phyloP scores from a whole-genome alignment of 177 flowering plant species.

The Vitis hybrid region DNA sequence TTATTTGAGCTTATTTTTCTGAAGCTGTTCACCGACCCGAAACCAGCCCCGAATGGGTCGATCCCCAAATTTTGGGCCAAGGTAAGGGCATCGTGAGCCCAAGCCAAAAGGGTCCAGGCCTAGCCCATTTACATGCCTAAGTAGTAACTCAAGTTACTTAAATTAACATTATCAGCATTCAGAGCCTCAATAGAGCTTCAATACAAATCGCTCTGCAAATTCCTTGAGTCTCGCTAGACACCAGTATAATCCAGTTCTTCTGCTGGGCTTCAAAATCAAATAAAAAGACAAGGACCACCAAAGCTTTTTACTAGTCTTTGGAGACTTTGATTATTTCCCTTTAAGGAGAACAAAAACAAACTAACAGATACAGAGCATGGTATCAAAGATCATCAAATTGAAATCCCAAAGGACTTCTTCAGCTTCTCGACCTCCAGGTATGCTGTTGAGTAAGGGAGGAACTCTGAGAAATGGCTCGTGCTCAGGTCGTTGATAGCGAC shows the following conservation, averaged over 20 bases:
- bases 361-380: conserved; percentile 9
- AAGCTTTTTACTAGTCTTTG: conserved; percentile 9
- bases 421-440: conserved; percentile 97
- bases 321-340: conserved; percentile 31
- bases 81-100: no score
- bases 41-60: no score
- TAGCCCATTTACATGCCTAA: no score
- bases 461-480: conserved; percentile 74
- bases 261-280: conserved; percentile 12
- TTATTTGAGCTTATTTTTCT: no score
- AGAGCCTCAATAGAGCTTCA: not conserved
- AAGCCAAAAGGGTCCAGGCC: not conserved
- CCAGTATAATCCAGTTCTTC: not conserved
- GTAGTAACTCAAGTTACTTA: no score
- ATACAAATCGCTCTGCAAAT: not conserved
- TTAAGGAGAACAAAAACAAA: conserved; percentile 12
- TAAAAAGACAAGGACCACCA: conserved; percentile 11
- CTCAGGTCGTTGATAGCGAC: conserved; percentile 90
- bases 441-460: conserved; percentile 85
- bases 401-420: conserved; percentile 71
- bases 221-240: no score
- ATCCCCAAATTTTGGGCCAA: no score
- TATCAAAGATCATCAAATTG: conserved; percentile 43
- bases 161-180: not conserved
- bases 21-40: no score